These are phyloP conservation scores for Apiotrichum siamense DNA, from an alignment of 1,284 basidiomycete genomes.

Conservation along the genomic window DNA sequence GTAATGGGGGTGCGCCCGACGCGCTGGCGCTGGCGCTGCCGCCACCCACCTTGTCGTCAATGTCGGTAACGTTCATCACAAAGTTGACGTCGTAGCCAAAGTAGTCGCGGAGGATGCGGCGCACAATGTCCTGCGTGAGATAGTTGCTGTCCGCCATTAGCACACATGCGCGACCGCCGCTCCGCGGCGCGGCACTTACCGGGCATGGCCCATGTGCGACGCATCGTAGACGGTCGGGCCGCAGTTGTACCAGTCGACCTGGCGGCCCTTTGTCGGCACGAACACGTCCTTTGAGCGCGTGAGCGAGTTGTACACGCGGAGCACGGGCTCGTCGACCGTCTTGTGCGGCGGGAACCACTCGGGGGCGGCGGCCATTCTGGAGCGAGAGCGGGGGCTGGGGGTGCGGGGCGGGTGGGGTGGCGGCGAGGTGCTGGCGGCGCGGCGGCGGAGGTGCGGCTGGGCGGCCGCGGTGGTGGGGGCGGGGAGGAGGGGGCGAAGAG, in stretches of 20 bases:
- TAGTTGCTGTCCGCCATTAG: conserved; percentile 70
- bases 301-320: conserved; percentile 91
- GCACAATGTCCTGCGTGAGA: conserved; percentile 92
- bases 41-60: conserved; percentile 87
- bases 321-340: conserved; percentile 43
- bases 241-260: conserved; percentile 98
- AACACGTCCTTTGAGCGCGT: conserved; percentile 90
- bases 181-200: conserved; percentile 53
- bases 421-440: not conserved
- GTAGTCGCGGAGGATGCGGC: conserved; percentile 89
- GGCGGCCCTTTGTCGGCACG: conserved; percentile 68
- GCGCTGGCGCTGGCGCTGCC: not conserved
- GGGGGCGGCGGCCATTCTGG: conserved; percentile 27
- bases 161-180: not conserved
- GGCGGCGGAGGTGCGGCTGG: not conserved
- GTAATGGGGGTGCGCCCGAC: too few relatives aligned
- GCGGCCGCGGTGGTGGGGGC: not conserved
- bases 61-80: conserved; percentile 99
- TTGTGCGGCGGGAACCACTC: conserved; percentile 42
- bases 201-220: conserved; percentile 97
- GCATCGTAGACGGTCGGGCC: conserved; percentile 99
- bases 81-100: conserved; percentile 97
- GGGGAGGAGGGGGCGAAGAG: not conserved
- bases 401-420: not conserved
- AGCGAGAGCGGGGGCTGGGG: conserved; percentile 23